These are phyloP conservation scores for Persicaria tinctoria DNA, from an alignment of 148 eudicot genomes.

Conservation along the genomic window DNA sequence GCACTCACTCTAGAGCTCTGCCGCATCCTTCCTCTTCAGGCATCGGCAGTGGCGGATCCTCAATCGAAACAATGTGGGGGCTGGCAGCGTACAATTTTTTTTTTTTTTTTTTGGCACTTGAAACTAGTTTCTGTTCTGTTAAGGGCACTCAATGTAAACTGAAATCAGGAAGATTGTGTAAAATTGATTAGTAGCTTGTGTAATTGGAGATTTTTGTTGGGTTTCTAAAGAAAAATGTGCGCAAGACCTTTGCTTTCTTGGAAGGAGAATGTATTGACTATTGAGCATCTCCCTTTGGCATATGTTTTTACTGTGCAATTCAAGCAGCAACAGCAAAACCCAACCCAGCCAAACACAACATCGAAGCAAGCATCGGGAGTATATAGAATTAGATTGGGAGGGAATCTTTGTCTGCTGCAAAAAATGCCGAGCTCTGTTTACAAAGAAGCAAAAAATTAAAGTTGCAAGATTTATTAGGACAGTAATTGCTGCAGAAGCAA, in stretches of 20 bases:
- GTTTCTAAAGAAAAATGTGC: background rate
- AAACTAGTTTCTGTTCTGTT: too few relatives aligned
- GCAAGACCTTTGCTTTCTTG: background rate
- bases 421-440: conserved; percentile 12
- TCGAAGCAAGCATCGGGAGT: background rate
- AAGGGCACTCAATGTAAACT: background rate
- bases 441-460: background rate
- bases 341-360: background rate
- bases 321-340: background rate
- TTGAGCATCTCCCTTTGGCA: background rate
- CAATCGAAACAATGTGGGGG: too few relatives aligned
- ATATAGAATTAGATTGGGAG: conserved; percentile 17
- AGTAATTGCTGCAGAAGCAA: too few relatives aligned
- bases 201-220: background rate
- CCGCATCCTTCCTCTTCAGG: too few relatives aligned
- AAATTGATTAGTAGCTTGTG: background rate
- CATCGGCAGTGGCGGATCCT: too few relatives aligned
- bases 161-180: background rate
- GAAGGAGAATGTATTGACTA: background rate
- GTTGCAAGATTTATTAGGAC: background rate
- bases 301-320: background rate
- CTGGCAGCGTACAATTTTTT: too few relatives aligned
- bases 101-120: too few relatives aligned
- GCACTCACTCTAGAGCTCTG: too few relatives aligned
- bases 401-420: conserved; percentile 43